These are phyloP conservation scores for Nidula niveotomentosa DNA, from an alignment of 1,284 basidiomycete genomes.

Conservation along the genomic window DNA sequence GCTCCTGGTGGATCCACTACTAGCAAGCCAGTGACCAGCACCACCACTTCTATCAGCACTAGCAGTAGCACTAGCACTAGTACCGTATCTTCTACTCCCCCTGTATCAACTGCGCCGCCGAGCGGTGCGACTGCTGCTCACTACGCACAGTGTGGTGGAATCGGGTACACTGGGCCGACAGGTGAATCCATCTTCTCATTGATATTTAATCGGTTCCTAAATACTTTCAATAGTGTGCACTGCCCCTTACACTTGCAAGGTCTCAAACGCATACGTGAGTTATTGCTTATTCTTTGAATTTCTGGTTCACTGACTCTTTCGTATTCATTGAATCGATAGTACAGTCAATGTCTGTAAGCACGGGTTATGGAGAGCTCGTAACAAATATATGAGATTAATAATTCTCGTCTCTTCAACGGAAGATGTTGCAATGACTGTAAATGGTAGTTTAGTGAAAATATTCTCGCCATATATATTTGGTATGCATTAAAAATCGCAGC, in stretches of 20 bases:
- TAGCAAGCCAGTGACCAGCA: constrained; percentile 2
- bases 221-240: not conserved
- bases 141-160: constrained; percentile 6
- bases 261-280: constrained; percentile 11
- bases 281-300: not conserved
- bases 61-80: constrained; percentile 5
- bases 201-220: not conserved
- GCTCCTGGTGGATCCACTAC: constrained; percentile 11
- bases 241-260: not conserved
- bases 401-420: no score
- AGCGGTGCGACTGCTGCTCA: constrained; percentile 11
- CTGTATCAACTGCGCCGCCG: constrained; percentile 6
- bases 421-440: no score
- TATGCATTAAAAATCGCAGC: no score
- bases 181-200: constrained; percentile 6
- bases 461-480: no score
- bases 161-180: constrained; percentile 21
- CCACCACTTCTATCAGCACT: constrained; percentile 9
- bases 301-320: not conserved
- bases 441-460: no score
- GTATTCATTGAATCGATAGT: constrained; percentile 3
- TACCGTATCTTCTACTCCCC: not conserved
- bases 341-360: constrained; percentile 14
- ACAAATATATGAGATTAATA: no score
- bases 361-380: no score